Base-by-base conservation (phyloP, 352 stramenopile species). In the Globisporangium ultimum region DNA sequence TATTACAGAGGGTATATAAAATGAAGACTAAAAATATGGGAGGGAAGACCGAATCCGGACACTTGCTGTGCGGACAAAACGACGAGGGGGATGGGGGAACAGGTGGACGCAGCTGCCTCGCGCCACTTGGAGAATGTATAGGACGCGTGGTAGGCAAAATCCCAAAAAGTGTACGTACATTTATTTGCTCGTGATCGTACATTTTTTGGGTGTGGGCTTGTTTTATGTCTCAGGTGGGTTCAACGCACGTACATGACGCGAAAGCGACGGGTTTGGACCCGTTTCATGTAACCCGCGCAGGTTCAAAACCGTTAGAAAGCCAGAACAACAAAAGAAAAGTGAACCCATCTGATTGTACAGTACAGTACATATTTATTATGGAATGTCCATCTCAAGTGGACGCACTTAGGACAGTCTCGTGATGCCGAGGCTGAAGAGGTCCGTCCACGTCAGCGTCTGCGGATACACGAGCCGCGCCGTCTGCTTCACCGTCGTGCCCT, bases 391-490 rank as follows among this genome's bases (percentile, higher is more conserved):
- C 24, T 32, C 24, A 5, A 32, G 24, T 32, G 24, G 24, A 32
- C 24, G 24, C 2, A 5, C 24, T 32, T 32, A 32, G 24, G 24
- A 32, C 24, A 32, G 24, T 5, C 2, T 32, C 24, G 24, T 32
- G 24, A 32, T 32, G 24, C 24, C 24, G 24, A 48, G 43, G 22
- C 57, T 28, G 5, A 55, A 34, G 21, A 54, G n/a, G n/a, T 54
- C 24, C 14, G 24, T 42, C 48, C 22, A 43, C 22, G 24, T 17
- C 13, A 54, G 34, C 48, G 48, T 54, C 24, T 58, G 20, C 9
- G 52, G 52, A 48, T 58, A 58, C 41, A 58, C 52, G 14, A 48
- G 38, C 32, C 15, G 52, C 38, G 36, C 52, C 17, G 52, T 58
- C 12, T 48, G 32, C 52, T 58, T 46, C 36, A 58, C 52, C 15